A percentile compares a stretch with the other conserved stretches of the same genome.
Conservation (phyloP, 495 filamentous ascomycete genomes). For the Schizothecium vesticola region DNA sequence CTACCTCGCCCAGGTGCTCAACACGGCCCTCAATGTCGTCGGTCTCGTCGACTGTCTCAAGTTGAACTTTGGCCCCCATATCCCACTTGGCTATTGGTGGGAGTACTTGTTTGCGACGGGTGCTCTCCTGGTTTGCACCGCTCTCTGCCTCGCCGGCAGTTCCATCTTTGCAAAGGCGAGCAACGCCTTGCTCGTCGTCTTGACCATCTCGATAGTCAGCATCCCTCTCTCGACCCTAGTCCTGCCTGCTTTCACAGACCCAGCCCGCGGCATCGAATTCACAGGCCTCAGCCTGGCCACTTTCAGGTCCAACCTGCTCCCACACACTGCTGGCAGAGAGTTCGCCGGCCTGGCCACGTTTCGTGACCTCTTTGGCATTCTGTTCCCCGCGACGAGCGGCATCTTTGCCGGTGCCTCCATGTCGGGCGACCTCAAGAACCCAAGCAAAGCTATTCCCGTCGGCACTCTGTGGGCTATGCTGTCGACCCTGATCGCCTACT, state of each 20-base stretch:
- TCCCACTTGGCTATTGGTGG: slow-evolving; percentile 70
- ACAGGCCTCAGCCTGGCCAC: slow-evolving; percentile 69
- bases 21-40: slow-evolving; percentile 84
- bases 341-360: slow-evolving; percentile 65
- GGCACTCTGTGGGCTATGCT: slow-evolving; percentile 73
- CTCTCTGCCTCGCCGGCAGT: slow-evolving; percentile 73
- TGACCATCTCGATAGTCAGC: slow-evolving; percentile 71
- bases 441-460: slow-evolving; percentile 77
- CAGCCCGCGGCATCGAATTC: slow-evolving; percentile 59
- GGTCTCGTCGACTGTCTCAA: slow-evolving; percentile 79
- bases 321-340: slow-evolving; percentile 34
- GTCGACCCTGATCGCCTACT: slow-evolving; percentile 70
- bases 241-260: slow-evolving; percentile 59
- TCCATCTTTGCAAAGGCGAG: slow-evolving; percentile 75
- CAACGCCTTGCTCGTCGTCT: slow-evolving; percentile 68
- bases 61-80: slow-evolving; percentile 67
- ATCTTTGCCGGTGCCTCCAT: slow-evolving; percentile 77
- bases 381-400: slow-evolving; percentile 74
- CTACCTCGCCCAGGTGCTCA: slow-evolving; percentile 78
- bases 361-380: slow-evolving; percentile 78
- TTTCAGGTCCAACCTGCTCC: slow-evolving; percentile 64
- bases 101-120: slow-evolving; percentile 72
- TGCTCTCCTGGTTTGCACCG: slow-evolving; percentile 67
- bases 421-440: slow-evolving; percentile 80
- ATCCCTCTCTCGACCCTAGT: slow-evolving; percentile 72